Conservation (phyloP, 345 rosid species). For the Xanthoceras sorbifolium region DNA sequence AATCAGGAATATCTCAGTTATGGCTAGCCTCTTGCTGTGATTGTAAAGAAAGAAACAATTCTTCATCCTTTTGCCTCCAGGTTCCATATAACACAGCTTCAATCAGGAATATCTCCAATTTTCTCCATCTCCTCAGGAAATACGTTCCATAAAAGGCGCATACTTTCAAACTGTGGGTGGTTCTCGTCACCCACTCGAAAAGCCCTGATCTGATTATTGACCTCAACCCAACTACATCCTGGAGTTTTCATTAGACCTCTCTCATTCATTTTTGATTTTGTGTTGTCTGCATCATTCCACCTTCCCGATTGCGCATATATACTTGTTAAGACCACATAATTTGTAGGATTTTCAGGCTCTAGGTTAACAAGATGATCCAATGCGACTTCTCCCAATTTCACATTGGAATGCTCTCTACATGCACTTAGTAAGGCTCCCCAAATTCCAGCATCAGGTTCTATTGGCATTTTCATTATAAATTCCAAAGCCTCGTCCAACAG, state of each 20-base stretch:
- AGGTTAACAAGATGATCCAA: constrained; percentile 48
- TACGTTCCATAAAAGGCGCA: constrained; percentile 11
- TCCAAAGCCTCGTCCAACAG: constrained; percentile 46
- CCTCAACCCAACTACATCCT: constrained; percentile 60
- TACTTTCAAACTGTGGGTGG: constrained; percentile 3
- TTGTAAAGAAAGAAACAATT: constrained; percentile 15
- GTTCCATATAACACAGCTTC: constrained; percentile 17
- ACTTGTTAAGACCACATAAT: constrained; percentile 38
- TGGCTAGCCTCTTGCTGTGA: constrained; percentile 17
- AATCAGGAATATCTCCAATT: constrained; percentile 2
- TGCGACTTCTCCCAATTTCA: constrained; percentile 51
- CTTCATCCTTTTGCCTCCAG: constrained; percentile 22
- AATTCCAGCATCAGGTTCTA: constrained; percentile 56
- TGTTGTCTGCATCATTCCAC: constrained; percentile 42
- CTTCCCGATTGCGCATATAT: constrained; percentile 41
- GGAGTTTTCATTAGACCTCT: constrained; percentile 40
- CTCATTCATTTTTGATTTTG: constrained; percentile 38
- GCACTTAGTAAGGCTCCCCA: constrained; percentile 68
- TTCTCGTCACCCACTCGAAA: constrained; percentile 17
- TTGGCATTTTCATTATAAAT: constrained; percentile 48
- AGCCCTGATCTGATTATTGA: constrained; percentile 6
- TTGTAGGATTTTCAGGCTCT: constrained; percentile 54
- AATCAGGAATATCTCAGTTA: constrained; percentile 6
- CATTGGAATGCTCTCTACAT: constrained; percentile 54
- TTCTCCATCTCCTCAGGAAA: constrained; percentile 21